A percentile compares a stretch with the other conserved stretches of the same genome.
Evolutionary conservation across 805 yeast genomes (phyloP).

Genomic region (Kodamaea hsintzibuensis): DNA sequence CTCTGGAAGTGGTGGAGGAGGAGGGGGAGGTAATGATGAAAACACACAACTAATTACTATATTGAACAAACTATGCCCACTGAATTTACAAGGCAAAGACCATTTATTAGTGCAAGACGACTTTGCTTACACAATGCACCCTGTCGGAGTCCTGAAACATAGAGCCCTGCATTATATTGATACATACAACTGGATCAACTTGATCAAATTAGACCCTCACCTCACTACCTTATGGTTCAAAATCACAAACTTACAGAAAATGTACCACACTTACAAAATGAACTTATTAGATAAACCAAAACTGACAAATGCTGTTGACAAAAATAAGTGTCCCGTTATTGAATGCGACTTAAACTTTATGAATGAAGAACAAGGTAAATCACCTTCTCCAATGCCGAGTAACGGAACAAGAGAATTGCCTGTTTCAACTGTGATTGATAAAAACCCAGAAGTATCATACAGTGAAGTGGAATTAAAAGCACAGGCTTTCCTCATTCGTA

Average conservation of each 20-base stretch:
- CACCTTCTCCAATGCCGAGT: slow-evolving; percentile 11
- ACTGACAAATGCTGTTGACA: background rate
- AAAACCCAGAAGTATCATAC: background rate
- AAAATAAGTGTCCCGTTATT: slow-evolving; percentile 37
- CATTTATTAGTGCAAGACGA: slow-evolving; percentile 20
- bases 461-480: slow-evolving; percentile 3
- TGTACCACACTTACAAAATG: slow-evolving; percentile 39
- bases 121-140: slow-evolving; percentile 12
- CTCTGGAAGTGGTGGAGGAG: background rate
- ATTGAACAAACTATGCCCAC: slow-evolving; percentile 23
- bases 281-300: slow-evolving; percentile 14
- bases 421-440: background rate
- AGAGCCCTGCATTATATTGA: slow-evolving; percentile 17
- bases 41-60: slow-evolving; percentile 15
- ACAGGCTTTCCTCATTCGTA: slow-evolving; percentile 15
- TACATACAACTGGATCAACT: slow-evolving; percentile 40
- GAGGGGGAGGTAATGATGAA: background rate
- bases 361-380: slow-evolving; percentile 23
- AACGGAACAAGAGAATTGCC: background rate
- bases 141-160: background rate
- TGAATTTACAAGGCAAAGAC: slow-evolving; percentile 8
- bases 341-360: slow-evolving; percentile 41
- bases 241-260: slow-evolving; percentile 41
- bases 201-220: slow-evolving; percentile 40
- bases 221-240: slow-evolving; percentile 42